Conservation (phyloP, 1,284 basidiomycete species). For the Ustilago sp. region DNA sequence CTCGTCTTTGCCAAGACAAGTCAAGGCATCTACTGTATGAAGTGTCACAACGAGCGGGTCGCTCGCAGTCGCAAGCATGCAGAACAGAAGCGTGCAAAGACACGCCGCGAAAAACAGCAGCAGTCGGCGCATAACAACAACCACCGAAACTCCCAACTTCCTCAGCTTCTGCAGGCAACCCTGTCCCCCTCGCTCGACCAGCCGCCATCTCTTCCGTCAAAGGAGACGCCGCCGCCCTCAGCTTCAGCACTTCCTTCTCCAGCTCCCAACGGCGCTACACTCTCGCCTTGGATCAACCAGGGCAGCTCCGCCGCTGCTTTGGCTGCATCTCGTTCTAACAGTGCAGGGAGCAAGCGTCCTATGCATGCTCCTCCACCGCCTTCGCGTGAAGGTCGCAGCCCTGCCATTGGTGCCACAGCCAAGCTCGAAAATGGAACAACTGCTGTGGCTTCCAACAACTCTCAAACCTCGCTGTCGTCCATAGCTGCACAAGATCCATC, state of each 20-base stretch:
- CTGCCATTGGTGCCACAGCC: constrained; percentile 22
- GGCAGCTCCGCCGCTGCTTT: constrained; percentile 14
- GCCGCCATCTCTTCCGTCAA: constrained; percentile 30
- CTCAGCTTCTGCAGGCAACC: background rate
- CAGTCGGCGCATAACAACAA: constrained; percentile 26
- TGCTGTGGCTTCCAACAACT: constrained; percentile 12
- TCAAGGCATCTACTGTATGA: constrained; percentile 98
- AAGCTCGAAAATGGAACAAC: constrained; percentile 22
- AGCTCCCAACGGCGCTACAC: constrained; percentile 21
- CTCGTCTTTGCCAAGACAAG: constrained; percentile 98
- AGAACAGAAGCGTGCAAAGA: constrained; percentile 74
- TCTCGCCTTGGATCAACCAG: constrained; percentile 40
- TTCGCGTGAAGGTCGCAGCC: constrained; percentile 38
- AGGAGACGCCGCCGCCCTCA: constrained; percentile 19
- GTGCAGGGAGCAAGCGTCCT: constrained; percentile 37
- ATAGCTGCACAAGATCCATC: constrained; percentile 14
- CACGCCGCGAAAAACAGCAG: constrained; percentile 45
- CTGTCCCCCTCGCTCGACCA: constrained; percentile 20
- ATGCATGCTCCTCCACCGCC: constrained; percentile 52
- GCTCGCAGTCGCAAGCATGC: constrained; percentile 89
- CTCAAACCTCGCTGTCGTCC: constrained; percentile 28
- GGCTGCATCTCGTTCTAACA: constrained; percentile 26
- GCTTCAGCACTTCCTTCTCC: constrained; percentile 25
- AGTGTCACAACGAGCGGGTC: constrained; percentile 96
- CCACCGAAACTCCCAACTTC: constrained; percentile 10